Evolutionary conservation across 345 rosid genomes (phyloP), one percentile per base, ranked within the genome.

Genomic region (Citrus medica): DNA sequence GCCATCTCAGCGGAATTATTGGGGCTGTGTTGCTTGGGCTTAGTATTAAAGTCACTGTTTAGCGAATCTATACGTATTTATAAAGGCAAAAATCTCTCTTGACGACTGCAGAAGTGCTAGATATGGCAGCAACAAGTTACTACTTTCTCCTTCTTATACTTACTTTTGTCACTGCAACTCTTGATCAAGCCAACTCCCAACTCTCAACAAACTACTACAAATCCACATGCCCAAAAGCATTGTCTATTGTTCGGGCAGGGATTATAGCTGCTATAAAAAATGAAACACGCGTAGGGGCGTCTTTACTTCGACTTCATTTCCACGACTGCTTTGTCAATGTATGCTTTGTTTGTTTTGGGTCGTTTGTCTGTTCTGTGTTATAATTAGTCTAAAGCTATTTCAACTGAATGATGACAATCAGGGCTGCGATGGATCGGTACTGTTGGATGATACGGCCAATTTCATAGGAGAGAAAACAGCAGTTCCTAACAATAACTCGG

Each of bases 341-440:
- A 56, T 78, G 9, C 35, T 53, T 53, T 9, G 6, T 53, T 53
- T 8, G 19, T 53, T 5, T 53, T 53, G 2, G 3, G 2, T 17
- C 7, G 7, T 53, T 53, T 5, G 4, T 46, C 19, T 4, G 22
- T 19, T 53, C 1, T 53, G 51, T 46, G 51, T 12, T 46, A 46
- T 13, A 46, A 53, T 17, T 53, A 17, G 19, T 9, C 27, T 58
- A 1, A 28, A 25, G 58, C 21, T 55, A 17, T 21, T 16, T 55
- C 14, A 19, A 9, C 17, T 22, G 65, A 74, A 16, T 5, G n/a
- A n/a, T 27, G 17, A 35, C 32, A 32, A 59, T 1, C 70, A 90
- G 92, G 94, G 94, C 9, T 90, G 94, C 42, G 94, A 88, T 51
- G 94, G 88, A 9, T 90, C 94, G 0, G 14, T 87, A 28, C 82